Percentiles rank a stretch among this genome's conserved stretches.
phyloP scores from a whole-genome alignment of 495 filamentous ascomycete species.

The Hypoxylon crocopeplum region DNA sequence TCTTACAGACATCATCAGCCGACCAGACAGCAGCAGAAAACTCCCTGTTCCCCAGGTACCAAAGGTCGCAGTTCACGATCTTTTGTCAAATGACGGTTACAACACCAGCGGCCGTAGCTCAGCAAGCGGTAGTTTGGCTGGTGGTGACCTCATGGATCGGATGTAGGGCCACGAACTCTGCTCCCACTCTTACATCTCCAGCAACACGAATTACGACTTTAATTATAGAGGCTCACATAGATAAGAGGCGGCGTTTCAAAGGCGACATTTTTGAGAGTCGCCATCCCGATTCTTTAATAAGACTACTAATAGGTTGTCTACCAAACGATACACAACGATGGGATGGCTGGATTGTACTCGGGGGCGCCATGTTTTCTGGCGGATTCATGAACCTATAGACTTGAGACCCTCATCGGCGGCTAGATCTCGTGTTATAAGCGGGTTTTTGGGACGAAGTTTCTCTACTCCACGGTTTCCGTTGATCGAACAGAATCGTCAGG shows the following conservation, averaged over 20 bases:
- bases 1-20: conserved; percentile 91
- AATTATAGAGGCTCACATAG: conserved; percentile 42
- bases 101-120: conserved; percentile 56
- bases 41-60: conserved; percentile 90
- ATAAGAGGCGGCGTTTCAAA: conserved; percentile 37
- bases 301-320: conserved; percentile 25
- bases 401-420: conserved; percentile 41
- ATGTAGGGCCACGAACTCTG: conserved; percentile 28
- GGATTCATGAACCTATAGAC: conserved; percentile 43
- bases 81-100: conserved; percentile 72
- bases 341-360: conserved; percentile 20
- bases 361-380: conserved; percentile 29
- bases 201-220: conserved; percentile 41
- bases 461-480: conserved; percentile 27
- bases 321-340: conserved; percentile 13
- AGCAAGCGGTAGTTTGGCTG: conserved; percentile 54
- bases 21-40: conserved; percentile 85
- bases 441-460: conserved; percentile 22
- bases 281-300: conserved; percentile 32
- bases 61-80: conserved; percentile 87
- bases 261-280: conserved; percentile 28
- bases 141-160: conserved; percentile 50
- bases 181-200: conserved; percentile 10
- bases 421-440: conserved; percentile 41
- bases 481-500: conserved; percentile 15